Evolutionary conservation across 345 rosid genomes (phyloP), one percentile per base, ranked within the genome.

Genomic region (Corymbia maculata): DNA sequence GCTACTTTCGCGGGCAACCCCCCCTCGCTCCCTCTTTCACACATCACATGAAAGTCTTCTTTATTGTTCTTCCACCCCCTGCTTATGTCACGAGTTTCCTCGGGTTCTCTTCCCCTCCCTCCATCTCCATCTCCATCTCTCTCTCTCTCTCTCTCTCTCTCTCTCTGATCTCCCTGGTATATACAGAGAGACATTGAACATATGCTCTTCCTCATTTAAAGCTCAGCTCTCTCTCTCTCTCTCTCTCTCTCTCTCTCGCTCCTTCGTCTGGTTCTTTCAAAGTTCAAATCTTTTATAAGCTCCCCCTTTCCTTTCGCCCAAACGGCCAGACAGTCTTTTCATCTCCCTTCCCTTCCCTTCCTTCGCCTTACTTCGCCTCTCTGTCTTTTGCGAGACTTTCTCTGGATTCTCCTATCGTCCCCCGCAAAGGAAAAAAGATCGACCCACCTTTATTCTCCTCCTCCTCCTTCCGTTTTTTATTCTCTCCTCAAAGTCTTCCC

Each of bases 51-150:
- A 32, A 68, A 16, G 79, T 68, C 79, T 68, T 68, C 44, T 68
- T 32, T 68, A 68, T 68, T 68, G 9, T 70, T 36, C 82, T 70
- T 32, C 88, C 42, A 36, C 42, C 30, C 86, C 12, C 75, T 44
- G 86, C 92, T 89, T 79, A 88, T 61, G 91, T 92, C 92, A 90
- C 86, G 89, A 88, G 91, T 55, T 86, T 88, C 92, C 91, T 90
- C 92, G 91, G 92, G 91, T 92, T 91, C 91, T 42, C 86, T 87
- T 59, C 80, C 19, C 22, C 82, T 6, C n/a, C 26, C 75, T 2
- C 47, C 3, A 79, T 9, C 50, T 42, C 66, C 22, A 15, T 7
- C 66, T 8, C 51, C 44, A 52, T 85, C 24, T 45, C 51, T 5
- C 13, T 51, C 61, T 52, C 75, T 86, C 61, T 44, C 70, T 59